Conservation (phyloP, 805 yeast species). For the Ogataea nonfermentans region DNA sequence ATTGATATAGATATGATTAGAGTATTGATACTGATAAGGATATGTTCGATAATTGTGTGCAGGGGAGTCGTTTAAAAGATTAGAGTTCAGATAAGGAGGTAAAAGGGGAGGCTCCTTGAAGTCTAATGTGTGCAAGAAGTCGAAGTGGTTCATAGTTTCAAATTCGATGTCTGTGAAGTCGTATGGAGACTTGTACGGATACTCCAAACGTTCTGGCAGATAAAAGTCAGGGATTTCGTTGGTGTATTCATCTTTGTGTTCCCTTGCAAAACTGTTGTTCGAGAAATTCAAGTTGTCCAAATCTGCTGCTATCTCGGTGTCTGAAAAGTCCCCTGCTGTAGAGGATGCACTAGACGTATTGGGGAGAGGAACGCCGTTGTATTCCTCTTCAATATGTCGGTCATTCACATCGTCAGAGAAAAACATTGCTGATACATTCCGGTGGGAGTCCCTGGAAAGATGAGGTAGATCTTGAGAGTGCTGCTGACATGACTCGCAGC, state of each 20-base stretch:
- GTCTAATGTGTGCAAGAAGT: slow-evolving; percentile 31
- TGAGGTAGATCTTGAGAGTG: neutral
- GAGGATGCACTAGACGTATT: slow-evolving; percentile 16
- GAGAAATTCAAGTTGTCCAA: slow-evolving; percentile 17
- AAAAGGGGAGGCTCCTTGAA: slow-evolving; percentile 36
- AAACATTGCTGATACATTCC: slow-evolving; percentile 26
- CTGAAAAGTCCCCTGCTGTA: slow-evolving; percentile 9
- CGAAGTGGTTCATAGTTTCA: slow-evolving; percentile 33
- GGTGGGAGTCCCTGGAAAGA: slow-evolving; percentile 9
- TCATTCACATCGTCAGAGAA: slow-evolving; percentile 29
- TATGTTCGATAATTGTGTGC: slow-evolving; percentile 31
- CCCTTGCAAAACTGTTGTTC: slow-evolving; percentile 11
- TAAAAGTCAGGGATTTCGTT: slow-evolving; percentile 36
- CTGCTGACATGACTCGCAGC: slow-evolving; percentile 12
- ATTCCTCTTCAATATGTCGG: slow-evolving; percentile 21
- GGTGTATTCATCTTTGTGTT: slow-evolving; percentile 24
- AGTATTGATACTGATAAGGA: slow-evolving; percentile 37
- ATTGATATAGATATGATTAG: slow-evolving; percentile 34
- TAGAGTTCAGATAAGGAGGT: slow-evolving; percentile 40
- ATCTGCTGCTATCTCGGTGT: slow-evolving; percentile 7
- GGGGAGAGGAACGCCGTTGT: slow-evolving; percentile 25
- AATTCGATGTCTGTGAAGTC: slow-evolving; percentile 37
- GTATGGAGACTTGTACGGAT: slow-evolving; percentile 34
- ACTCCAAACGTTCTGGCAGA: slow-evolving; percentile 29
- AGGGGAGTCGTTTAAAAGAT: slow-evolving; percentile 35